A percentile compares a stretch with the other conserved stretches of the same genome.
Evolutionary conservation across 768 basidiomycete species (phyloP).

Genomic region (Panus rudis): DNA sequence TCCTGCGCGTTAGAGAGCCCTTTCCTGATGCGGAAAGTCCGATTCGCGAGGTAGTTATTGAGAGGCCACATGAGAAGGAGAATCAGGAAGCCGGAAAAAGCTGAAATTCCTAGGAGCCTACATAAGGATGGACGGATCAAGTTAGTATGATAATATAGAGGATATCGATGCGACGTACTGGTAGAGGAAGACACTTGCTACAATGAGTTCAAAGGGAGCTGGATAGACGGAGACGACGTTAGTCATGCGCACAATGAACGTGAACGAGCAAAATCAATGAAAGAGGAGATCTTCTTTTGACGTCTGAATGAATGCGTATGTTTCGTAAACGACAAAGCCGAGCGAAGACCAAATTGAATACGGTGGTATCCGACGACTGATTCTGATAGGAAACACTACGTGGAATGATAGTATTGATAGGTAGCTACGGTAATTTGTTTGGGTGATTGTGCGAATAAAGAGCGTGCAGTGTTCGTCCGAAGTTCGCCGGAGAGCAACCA

Average conservation of each 20-base stretch:
- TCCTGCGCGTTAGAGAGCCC: constrained; percentile 57
- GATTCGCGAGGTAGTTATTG: constrained; percentile 57
- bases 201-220: constrained; percentile 74
- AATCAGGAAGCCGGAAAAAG: constrained; percentile 72
- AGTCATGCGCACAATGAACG: neutral
- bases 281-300: constrained; percentile 9
- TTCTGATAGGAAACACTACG: no score
- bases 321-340: neutral
- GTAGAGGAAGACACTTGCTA: constrained; percentile 71
- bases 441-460: no score
- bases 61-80: constrained; percentile 63
- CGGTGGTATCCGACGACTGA: no score
- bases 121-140: neutral
- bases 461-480: no score
- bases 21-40: constrained; percentile 55
- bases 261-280: neutral
- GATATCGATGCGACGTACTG: constrained; percentile 34
- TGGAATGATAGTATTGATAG: no score
- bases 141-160: neutral
- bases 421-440: no score
- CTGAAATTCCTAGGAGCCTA: constrained; percentile 60
- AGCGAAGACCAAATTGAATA: no score
- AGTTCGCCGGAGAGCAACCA: no score
- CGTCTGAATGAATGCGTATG: neutral
- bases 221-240: neutral